Evolutionary conservation across 129 eudicot species (phyloP).

Genomic region (Logfia minima): DNA sequence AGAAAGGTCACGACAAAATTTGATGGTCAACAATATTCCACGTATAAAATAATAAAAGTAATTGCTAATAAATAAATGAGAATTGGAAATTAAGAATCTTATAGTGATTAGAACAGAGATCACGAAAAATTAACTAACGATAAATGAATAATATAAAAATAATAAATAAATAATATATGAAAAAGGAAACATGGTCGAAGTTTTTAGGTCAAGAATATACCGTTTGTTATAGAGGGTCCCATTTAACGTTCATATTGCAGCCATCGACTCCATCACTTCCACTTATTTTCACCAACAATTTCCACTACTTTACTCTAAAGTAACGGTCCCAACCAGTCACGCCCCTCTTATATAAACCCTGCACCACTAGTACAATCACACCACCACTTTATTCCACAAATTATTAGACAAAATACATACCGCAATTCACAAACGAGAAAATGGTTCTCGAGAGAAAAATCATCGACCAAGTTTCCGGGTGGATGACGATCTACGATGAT

Average conservation of each 20-base stretch:
- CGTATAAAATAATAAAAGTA: too few species aligned
- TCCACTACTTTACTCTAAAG: background rate
- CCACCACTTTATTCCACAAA: background rate
- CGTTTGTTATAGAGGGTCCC: background rate
- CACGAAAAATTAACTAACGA: too few species aligned
- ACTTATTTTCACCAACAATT: background rate
- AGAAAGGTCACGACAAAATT: too few species aligned
- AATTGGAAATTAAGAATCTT: too few species aligned
- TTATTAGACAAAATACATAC: background rate
- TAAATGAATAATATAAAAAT: too few species aligned
- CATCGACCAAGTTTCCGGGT: conserved; percentile 72
- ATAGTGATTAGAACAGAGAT: too few species aligned
- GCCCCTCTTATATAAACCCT: background rate
- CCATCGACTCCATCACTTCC: background rate
- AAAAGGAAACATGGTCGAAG: too few species aligned
- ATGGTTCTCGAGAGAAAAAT: conserved; percentile 42
- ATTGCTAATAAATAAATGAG: too few species aligned
- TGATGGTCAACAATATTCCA: too few species aligned
- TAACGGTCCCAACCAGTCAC: background rate
- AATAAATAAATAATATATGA: too few species aligned
- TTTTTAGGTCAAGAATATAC: too few species aligned
- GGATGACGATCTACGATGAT: conserved; percentile 60
- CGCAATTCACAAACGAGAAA: background rate
- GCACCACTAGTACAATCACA: background rate
- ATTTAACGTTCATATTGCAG: background rate